Evolutionary conservation across 768 basidiomycete genomes (phyloP).

Genomic region (Leucocoprinus birnbaumii): DNA sequence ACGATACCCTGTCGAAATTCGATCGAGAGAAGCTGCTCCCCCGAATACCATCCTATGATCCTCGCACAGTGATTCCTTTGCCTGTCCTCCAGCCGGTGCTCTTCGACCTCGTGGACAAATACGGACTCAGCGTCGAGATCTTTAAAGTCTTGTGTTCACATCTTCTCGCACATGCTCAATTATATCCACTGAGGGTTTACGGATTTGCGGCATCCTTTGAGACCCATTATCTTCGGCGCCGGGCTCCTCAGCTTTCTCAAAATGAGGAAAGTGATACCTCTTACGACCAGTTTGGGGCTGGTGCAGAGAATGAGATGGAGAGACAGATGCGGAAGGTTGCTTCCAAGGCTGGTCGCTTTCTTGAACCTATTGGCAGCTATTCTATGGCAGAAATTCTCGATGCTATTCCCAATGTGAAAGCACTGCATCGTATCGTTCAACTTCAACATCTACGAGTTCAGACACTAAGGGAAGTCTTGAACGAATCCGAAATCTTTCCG

Average conservation of each 20-base stretch:
- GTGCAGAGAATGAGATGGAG: constrained; percentile 17
- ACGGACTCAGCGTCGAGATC: constrained; percentile 47
- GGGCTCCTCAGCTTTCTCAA: background rate
- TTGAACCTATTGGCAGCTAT: constrained; percentile 59
- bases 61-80: constrained; percentile 54
- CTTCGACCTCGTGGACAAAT: constrained; percentile 64
- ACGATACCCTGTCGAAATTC: constrained; percentile 25
- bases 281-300: background rate
- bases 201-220: constrained; percentile 38
- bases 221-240: background rate
- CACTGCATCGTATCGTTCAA: constrained; percentile 61
- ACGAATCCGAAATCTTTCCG: constrained; percentile 66
- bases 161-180: constrained; percentile 56
- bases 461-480: constrained; percentile 46
- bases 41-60: constrained; percentile 27
- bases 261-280: background rate
- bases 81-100: constrained; percentile 56
- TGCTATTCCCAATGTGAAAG: constrained; percentile 51
- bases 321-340: constrained; percentile 46
- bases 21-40: constrained; percentile 10
- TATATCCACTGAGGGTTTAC: constrained; percentile 64
- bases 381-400: constrained; percentile 41
- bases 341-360: constrained; percentile 53
- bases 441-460: constrained; percentile 58
- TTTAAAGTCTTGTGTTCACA: constrained; percentile 44